Conservation (phyloP, 179 eudicot genomes). For the Camellia oleifera region DNA sequence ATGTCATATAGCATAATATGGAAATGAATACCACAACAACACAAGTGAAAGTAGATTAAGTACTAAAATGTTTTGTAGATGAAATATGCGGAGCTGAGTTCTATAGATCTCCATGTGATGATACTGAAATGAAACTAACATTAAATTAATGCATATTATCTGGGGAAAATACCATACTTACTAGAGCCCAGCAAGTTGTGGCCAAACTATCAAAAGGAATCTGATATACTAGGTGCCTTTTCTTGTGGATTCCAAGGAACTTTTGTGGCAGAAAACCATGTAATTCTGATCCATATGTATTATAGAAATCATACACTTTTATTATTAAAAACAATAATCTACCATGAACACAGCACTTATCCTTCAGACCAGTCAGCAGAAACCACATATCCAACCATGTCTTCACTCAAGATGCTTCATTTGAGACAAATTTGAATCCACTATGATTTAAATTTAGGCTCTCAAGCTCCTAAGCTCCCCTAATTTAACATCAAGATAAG, state of each 20-base stretch:
- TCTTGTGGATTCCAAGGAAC: slow-evolving; percentile 15
- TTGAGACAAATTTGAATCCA: not conserved
- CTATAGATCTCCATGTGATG: not conserved
- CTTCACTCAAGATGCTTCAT: not conserved
- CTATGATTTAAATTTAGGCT: not conserved
- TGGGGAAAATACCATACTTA: slow-evolving; percentile 7
- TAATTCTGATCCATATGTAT: no score
- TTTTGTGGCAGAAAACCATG: not conserved
- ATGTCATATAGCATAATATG: not conserved
- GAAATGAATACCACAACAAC: not conserved
- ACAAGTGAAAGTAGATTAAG: not conserved
- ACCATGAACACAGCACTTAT: not conserved
- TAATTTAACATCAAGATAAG: not conserved
- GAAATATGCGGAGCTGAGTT: not conserved
- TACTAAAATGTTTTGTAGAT: not conserved
- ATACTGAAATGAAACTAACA: not conserved
- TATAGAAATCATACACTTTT: not conserved
- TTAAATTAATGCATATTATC: not conserved
- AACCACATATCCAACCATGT: slow-evolving; percentile 3
- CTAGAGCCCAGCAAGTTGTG: slow-evolving; percentile 11
- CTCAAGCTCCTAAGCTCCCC: not conserved
- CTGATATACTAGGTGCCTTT: slow-evolving; percentile 13
- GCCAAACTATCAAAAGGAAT: slow-evolving; percentile 17
- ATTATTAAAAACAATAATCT: not conserved
- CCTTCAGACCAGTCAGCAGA: not conserved